Percentiles rank a stretch among this genome's conserved stretches.
These are phyloP conservation scores for Prunus davidiana DNA, from an alignment of 306 rosid genomes.

Conservation along the genomic window DNA sequence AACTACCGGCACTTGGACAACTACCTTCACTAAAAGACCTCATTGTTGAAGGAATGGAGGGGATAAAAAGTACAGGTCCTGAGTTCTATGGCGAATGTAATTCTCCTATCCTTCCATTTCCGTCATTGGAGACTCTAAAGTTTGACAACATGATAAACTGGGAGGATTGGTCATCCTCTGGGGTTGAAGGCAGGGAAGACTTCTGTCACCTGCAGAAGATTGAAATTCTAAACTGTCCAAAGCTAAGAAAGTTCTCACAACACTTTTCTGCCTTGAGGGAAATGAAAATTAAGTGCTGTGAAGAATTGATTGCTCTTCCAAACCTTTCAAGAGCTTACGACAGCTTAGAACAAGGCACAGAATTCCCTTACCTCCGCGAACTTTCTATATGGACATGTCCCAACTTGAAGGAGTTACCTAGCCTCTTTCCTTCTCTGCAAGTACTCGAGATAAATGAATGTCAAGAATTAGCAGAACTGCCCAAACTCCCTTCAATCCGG, in stretches of 20 bases:
- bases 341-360: not conserved
- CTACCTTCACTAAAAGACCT: constrained; percentile 30
- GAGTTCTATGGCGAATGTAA: constrained; percentile 22
- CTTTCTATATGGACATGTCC: constrained; percentile 29
- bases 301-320: constrained; percentile 25
- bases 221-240: constrained; percentile 30
- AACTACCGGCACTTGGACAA: constrained; percentile 34
- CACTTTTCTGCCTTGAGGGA: constrained; percentile 19
- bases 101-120: constrained; percentile 19
- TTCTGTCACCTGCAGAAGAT: constrained; percentile 22
- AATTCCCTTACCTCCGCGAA: constrained; percentile 29
- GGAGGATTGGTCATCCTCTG: constrained; percentile 34
- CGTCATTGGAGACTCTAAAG: constrained; percentile 24
- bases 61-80: constrained; percentile 7
- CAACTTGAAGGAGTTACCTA: constrained; percentile 24
- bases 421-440: constrained; percentile 22
- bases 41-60: constrained; percentile 25
- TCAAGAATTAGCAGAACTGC: constrained; percentile 20
- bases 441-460: constrained; percentile 28
- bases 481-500: constrained; percentile 24
- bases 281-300: constrained; percentile 28
- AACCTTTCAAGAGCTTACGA: not conserved
- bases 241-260: constrained; percentile 23
- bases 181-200: constrained; percentile 22
- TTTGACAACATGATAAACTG: constrained; percentile 26